A percentile compares a stretch with the other conserved stretches of the same genome.
phyloP scores from a whole-genome alignment of 179 eudicot genomes.

The Corrigiola litoralis region DNA sequence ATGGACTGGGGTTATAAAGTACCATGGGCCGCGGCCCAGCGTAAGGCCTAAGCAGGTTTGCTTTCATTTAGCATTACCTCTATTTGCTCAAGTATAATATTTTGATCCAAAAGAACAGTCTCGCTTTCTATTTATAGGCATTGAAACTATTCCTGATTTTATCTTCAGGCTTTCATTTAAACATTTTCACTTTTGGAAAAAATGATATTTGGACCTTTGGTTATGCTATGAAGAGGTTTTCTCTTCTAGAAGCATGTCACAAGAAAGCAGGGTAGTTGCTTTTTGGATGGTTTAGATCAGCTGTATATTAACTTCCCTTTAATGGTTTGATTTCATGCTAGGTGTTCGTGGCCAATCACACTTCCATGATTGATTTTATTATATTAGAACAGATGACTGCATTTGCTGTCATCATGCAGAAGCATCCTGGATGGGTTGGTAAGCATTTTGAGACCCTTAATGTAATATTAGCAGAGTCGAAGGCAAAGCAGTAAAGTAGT shows the following conservation, averaged over 20 bases:
- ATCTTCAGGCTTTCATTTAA: too few relatives aligned
- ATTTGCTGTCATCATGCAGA: constrained; percentile 94
- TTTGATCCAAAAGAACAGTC: neutral
- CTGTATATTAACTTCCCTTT: constrained; percentile 25
- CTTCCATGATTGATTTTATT: constrained; percentile 94
- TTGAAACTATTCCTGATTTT: neutral
- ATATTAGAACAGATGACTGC: constrained; percentile 94
- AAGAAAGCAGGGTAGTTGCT: too few relatives aligned
- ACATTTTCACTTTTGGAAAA: neutral
- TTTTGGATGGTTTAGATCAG: too few relatives aligned
- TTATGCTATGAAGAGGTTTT: too few relatives aligned
- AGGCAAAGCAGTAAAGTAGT: neutral
- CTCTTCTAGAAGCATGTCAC: too few relatives aligned
- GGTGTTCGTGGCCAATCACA: constrained; percentile 95
- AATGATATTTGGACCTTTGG: too few relatives aligned
- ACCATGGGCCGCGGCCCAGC: constrained; percentile 92
- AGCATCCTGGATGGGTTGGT: constrained; percentile 99
- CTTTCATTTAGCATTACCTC: neutral
- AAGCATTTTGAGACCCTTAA: constrained; percentile 24
- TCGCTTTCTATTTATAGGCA: neutral
- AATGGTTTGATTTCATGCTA: too few relatives aligned
- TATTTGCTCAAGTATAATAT: neutral
- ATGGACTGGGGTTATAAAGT: constrained; percentile 93
- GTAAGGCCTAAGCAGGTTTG: constrained; percentile 77
- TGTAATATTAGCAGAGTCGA: neutral